phyloP scores from a whole-genome alignment of 1,139 yeast genomes.

The Waltiozyma sp. region DNA sequence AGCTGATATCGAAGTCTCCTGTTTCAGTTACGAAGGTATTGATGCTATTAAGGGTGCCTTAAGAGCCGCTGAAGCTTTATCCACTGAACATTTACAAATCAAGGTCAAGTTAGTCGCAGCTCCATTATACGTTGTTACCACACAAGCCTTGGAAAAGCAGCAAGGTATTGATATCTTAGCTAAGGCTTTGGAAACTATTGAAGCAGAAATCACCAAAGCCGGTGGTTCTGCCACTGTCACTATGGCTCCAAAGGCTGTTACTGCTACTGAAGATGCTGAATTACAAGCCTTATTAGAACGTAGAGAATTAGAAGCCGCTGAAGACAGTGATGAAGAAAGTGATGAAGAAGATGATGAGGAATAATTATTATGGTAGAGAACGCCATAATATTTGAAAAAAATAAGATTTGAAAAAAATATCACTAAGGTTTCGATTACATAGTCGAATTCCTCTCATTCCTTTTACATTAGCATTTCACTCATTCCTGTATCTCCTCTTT shows the following conservation, averaged over 20 bases:
- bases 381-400: not conserved
- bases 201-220: conserved; percentile 52
- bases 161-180: conserved; percentile 75
- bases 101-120: conserved; percentile 96
- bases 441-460: not conserved
- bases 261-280: conserved; percentile 97
- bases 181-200: conserved; percentile 68
- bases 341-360: conserved; percentile 21
- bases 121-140: conserved; percentile 87
- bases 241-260: conserved; percentile 98
- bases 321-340: conserved; percentile 35
- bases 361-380: not conserved
- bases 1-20: conserved; percentile 95
- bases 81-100: conserved; percentile 76
- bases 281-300: conserved; percentile 85
- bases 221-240: conserved; percentile 90
- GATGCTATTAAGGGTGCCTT: conserved; percentile 92
- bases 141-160: conserved; percentile 85
- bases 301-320: conserved; percentile 53
- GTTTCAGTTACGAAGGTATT: conserved; percentile 95
- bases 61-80: conserved; percentile 72
- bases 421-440: too few species aligned
- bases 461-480: not conserved
- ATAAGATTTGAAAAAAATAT: too few species aligned
- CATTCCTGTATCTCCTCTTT: not conserved